Base-by-base conservation (phyloP, 257 asterid genomes). In the Solanum etuberosum region DNA sequence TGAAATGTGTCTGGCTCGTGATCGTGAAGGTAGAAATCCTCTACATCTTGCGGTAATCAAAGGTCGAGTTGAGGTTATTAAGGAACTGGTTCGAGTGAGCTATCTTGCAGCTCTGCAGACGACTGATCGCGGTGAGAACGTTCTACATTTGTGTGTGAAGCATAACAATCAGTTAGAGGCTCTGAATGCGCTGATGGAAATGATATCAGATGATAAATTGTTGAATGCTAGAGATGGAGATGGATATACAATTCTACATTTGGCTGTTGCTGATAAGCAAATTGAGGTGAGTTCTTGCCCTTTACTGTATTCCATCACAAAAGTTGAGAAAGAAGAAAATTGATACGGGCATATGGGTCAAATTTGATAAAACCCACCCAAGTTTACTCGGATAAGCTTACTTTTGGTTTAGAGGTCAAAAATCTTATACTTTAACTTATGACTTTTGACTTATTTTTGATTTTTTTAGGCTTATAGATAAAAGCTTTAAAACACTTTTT, bases 61-160 rank as follows among this genome's bases (percentile, higher is more conserved):
- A 57, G 94, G 94, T 40, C 90, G 61, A 12, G n/a, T 86, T n/a
- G 90, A 82, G 1, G 90, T 42, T 9, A n/a, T 94, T 88, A 46
- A 86, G 8, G 90, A 88, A 86, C 32, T 94, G 88, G 1, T 89
- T 68, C 18, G 2, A 15, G 54, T 10, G 25, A 82, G 34, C 27
- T 77, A 90, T 5, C 68, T 73, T 2, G 93, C 91, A 10, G 94
- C 90, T 40, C 86, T 88, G 4, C 82, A 80, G 80, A 86, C 10
- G 42, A 86, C 73, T 3, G 90, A 87, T 5, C 37, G 85, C 0
- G 87, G 83, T 7, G 89, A 87, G 5, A 92, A 85, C 0, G 29
- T 90, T 43, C 87, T 94, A 31, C 95, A 93, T 80, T 87, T 93
- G 38, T 94, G 94, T 20, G 93, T 94, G 6, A 90, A 91, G 16